Evolutionary conservation across 2,329 filamentous ascomycete genomes (phyloP), one percentile per base, ranked within the genome.

Genomic region (Dactylella cylindrospora): DNA sequence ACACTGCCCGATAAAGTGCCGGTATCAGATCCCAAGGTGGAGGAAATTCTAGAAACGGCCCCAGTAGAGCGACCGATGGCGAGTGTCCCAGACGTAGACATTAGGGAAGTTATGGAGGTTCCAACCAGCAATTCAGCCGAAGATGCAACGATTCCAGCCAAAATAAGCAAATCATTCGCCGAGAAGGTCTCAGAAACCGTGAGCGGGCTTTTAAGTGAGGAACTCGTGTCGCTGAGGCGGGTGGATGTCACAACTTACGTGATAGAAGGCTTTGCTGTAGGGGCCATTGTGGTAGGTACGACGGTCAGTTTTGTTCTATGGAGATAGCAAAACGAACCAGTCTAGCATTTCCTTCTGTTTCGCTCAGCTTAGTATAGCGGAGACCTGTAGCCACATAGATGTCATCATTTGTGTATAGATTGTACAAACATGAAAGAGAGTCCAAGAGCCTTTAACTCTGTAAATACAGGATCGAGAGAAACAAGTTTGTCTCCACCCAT

Each of bases 1-100:
- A 74, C 76, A 74, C 74, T 26, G 71, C 74, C 5, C 28, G 28
- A 31, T n/a, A 8, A n/a, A 31, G 8, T 8, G n/a, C 8, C 8
- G n/a, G 8, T 31, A n/a, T n/a, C 28, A 8, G 28, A 8, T n/a
- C 8, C 8, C 28, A 31, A 50, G n/a, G 13, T 39, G 10, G 25
- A 29, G 23, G 33, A 29, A 20, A 20, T 13, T n/a, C 25, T 50
- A 5, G 32, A 50, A 10, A 25, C 33, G 32, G 8, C 23, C 9
- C 32, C 22, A 8, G 17, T 28, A 17, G 22, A 50, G 19, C n/a
- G 15, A 13, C 32, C 32, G 13, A 17, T 29, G 29, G 35, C 9
- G 17, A 15, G 7, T 7, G 22, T 23, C 20, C 29, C 15, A 19
- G 45, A 17, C 9, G 32, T 8, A 28, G 7, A 39, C 22, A 12